Evolutionary conservation across 768 basidiomycete genomes (phyloP), one percentile per base, ranked within the genome.

Genomic region (Pleurotus giganteus): DNA sequence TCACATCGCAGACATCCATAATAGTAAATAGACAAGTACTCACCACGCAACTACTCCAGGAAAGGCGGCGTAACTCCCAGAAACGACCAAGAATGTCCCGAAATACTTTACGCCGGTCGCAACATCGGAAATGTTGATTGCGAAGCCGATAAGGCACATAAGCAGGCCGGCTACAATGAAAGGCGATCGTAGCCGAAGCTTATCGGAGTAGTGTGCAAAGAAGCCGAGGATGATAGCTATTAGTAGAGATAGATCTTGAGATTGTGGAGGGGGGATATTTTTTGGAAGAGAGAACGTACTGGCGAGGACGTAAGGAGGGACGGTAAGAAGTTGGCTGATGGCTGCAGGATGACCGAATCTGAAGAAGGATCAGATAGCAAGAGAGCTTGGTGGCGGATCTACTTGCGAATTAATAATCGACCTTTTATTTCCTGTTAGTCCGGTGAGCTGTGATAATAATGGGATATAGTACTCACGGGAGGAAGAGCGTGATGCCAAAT

Each of bases 401-500:
- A 62, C 70, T 41, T 58, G 81, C 81, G 69, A 68, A 21, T 74
- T 72, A 66, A 88, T 86, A 37, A 86, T 86, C 2, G 83, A 81
- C 41, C 85, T 86, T 45, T 17, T 12, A 8, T 43, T 24, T 53
- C 21, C 49, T 9, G n/a, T 8, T 34, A 47, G 17, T n/a, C 21
- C 24, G 23, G 4, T 59, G 7, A 58, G n/a, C 9, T 23, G 4
- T 43, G 41, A 43, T 17, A 23, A 24, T 34, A 8, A 43, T 32
- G 31, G 27, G 15, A 31, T 4, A n/a, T n/a, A 34, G 6, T 19
- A 76, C 86, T 61, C 63, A 87, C 82, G 85, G 85, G 27, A 88
- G 68, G 73, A 89, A 89, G 23, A 87, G 69, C 0, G 86, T 85
- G 44, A 86, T 86, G 2, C 86, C 86, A 60, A 84, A 86, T 2